Base-by-base conservation (phyloP, 495 filamentous ascomycete species). In the Coniosporium apollinis region DNA sequence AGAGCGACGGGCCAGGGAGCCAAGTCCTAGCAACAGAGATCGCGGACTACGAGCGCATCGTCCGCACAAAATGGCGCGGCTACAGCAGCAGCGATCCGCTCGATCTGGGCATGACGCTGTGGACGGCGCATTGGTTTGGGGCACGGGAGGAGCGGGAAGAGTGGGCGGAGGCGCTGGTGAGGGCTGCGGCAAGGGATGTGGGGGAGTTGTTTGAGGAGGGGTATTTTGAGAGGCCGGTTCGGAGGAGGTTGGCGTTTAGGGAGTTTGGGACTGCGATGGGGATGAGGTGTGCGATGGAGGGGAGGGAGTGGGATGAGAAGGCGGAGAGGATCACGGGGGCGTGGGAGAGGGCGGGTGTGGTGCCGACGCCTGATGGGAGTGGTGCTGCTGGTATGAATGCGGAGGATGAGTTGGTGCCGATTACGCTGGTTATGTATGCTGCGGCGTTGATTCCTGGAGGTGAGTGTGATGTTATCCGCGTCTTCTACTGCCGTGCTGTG, bases 381-480 rank as follows among this genome's bases (percentile, higher is more conserved):
- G 36, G 15, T 6, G 7, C 14, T 4, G 34, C 13, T 8, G 34
- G 22, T 16, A 24, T 20, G 22, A 28, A 20, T 17, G 20, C 30
- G 16, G 17, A 7, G 37, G 29, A 41, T 16, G 28, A 34, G 10
- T 41, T 76, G 44, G 46, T 59, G 22, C 71, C 72, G 0, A 78
- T 78, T 30, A 73, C 70, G 18, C 45, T 61, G 35, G 71, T 69
- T 20, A 80, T 79, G 75, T 78, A 73, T 59, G 71, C 74, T 28
- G 56, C 73, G 3, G 73, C 72, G 31, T 43, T 77, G 47, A 60
- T 67, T 31, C 70, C 72, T 3, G 70, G 72, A 46, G 70, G 74
- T 76, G 34, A 67, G 67, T 60, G 8, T 8, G 7, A 26, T 26
- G 7, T 8, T 26, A 26, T 26, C 24, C 13, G 24, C 7, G 24